Conservation (phyloP, 441 rosid species). For the Kokia cookei region DNA sequence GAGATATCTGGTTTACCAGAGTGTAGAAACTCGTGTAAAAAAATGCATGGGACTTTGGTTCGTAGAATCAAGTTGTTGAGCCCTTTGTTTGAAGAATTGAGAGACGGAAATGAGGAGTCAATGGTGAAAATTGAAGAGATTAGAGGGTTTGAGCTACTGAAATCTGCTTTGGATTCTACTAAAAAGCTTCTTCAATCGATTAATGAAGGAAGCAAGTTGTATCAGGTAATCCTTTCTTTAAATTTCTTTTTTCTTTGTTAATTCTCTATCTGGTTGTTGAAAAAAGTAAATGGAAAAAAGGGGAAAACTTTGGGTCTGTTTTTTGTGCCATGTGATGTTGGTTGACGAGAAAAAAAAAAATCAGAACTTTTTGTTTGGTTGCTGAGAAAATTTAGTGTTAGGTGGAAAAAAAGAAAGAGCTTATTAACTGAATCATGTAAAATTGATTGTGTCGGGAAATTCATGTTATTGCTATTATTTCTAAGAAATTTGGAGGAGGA, state of each 20-base stretch:
- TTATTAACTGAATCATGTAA: not conserved
- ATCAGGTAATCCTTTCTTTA: conserved; percentile 39
- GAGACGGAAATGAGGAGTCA: conserved; percentile 35
- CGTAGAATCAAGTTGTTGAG: conserved; percentile 88
- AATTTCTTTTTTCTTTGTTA: not conserved
- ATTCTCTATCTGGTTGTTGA: conserved; percentile 14
- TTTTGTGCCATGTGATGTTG: not conserved
- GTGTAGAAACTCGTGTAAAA: conserved; percentile 51
- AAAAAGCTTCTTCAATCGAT: conserved; percentile 49
- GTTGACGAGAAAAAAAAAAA: not conserved
- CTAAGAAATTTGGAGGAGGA: not conserved
- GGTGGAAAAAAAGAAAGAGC: not conserved
- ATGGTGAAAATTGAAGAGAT: conserved; percentile 36
- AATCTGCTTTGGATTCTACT: conserved; percentile 53
- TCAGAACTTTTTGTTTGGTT: not conserved
- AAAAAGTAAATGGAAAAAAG: conserved; percentile 11
- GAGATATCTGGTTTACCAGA: conserved; percentile 55
- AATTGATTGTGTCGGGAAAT: not conserved
- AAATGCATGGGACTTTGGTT: conserved; percentile 68
- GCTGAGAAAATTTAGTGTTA: not conserved
- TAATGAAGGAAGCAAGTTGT: conserved; percentile 73
- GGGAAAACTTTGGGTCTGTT: not conserved
- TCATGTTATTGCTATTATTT: not conserved
- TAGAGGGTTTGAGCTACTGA: conserved; percentile 47
- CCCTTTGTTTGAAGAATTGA: conserved; percentile 89